These are phyloP conservation scores for Kitagawia praeruptora DNA, from an alignment of 129 eudicot genomes.

Conservation along the genomic window DNA sequence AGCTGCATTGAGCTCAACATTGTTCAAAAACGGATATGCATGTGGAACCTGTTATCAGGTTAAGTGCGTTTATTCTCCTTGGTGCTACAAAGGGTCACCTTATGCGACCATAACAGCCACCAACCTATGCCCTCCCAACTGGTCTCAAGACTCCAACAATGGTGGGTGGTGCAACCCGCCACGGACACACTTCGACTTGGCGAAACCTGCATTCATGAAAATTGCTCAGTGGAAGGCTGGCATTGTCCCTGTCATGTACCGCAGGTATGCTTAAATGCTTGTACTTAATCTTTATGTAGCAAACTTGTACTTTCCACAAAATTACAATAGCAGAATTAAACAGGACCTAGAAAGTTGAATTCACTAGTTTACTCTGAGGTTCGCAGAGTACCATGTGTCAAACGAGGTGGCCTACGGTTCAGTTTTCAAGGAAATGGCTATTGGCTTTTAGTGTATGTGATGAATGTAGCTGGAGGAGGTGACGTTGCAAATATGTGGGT, in stretches of 20 bases:
- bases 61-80: constrained; percentile 45
- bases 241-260: constrained; percentile 72
- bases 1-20: constrained; percentile 72
- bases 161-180: constrained; percentile 99
- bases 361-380: not conserved
- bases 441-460: constrained; percentile 69
- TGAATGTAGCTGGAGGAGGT: constrained; percentile 92
- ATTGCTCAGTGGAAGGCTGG: constrained; percentile 83
- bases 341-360: not conserved
- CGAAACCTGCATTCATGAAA: constrained; percentile 88
- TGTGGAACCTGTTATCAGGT: constrained; percentile 79
- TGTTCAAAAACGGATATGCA: constrained; percentile 71
- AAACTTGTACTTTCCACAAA: not conserved
- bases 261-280: constrained; percentile 39
- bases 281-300: not conserved
- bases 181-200: constrained; percentile 76
- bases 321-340: not conserved
- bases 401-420: constrained; percentile 59
- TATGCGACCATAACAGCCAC: constrained; percentile 62
- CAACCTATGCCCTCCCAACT: constrained; percentile 86
- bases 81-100: constrained; percentile 56
- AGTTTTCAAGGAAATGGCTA: constrained; percentile 63
- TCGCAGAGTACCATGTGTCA: constrained; percentile 59
- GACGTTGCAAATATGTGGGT: constrained; percentile 70
- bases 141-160: constrained; percentile 44